Conservation (phyloP, 805 yeast genomes). For the Saccharomycopsis fermentans region DNA sequence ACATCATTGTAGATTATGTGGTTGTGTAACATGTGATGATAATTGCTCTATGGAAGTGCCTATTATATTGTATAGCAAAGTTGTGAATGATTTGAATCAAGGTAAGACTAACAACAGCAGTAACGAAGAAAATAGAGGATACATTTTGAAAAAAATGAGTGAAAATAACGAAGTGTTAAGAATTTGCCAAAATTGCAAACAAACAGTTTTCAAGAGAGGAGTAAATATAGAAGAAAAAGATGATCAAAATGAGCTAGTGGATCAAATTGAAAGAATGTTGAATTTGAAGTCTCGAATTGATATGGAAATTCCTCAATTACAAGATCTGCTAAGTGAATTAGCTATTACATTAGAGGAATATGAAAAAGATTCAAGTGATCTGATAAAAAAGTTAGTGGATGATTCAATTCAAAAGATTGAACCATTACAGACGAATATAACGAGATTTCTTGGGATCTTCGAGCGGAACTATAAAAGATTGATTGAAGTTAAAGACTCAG, state of each 20-base stretch:
- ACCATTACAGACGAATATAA: background rate
- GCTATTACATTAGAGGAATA: background rate
- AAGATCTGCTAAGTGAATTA: conserved; percentile 1
- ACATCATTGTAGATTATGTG: conserved; percentile 92
- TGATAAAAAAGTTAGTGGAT: background rate
- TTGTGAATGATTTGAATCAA: background rate
- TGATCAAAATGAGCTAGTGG: background rate
- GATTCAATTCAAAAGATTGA: background rate
- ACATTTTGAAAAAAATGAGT: background rate
- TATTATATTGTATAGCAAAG: conserved; percentile 22
- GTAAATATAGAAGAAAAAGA: background rate
- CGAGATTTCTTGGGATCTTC: conserved; percentile 6
- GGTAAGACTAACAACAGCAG: background rate
- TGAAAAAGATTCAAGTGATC: background rate
- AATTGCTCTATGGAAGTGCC: conserved; percentile 70
- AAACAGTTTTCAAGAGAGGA: conserved; percentile 45
- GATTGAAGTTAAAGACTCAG: background rate
- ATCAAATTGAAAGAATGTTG: conserved; percentile 19
- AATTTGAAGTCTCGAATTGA: conserved; percentile 21
- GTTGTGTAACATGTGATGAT: conserved; percentile 70
- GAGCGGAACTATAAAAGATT: conserved; percentile 13
- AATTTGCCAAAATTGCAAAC: conserved; percentile 62
- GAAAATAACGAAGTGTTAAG: conserved; percentile 31
- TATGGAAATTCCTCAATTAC: conserved; percentile 18
- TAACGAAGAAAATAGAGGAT: background rate